Percentiles rank a stretch among this genome's conserved stretches.
phyloP scores from a whole-genome alignment of 495 filamentous ascomycete genomes.

The Cercophora samala region DNA sequence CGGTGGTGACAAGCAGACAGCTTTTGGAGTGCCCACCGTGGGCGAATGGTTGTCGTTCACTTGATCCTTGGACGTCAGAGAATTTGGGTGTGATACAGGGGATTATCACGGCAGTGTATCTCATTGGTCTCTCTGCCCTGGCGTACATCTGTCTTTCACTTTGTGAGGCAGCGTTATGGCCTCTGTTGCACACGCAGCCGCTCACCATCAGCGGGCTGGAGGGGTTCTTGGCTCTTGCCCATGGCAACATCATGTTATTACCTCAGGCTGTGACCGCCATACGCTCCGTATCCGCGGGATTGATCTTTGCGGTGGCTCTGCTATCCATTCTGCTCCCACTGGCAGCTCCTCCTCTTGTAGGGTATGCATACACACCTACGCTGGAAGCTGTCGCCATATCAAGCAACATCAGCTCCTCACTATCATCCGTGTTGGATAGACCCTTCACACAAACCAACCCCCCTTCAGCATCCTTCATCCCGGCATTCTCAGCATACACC shows the following conservation, averaged over 20 bases:
- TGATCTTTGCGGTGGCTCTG: constrained; percentile 19
- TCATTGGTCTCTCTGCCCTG: constrained; percentile 27
- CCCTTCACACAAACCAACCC: constrained; percentile 28
- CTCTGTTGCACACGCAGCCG: constrained; percentile 25
- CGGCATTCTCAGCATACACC: constrained; percentile 26
- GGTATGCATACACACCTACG: constrained; percentile 28
- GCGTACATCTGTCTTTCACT: constrained; percentile 22
- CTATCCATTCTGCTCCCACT: constrained; percentile 25
- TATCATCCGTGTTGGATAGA: background rate
- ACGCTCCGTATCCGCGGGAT: constrained; percentile 18
- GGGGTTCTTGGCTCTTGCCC: constrained; percentile 25
- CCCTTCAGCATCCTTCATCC: constrained; percentile 27
- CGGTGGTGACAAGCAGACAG: constrained; percentile 22
- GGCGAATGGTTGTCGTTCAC: constrained; percentile 21
- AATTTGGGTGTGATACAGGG: constrained; percentile 32
- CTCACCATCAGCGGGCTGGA: constrained; percentile 29
- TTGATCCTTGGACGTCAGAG: constrained; percentile 27
- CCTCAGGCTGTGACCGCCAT: constrained; percentile 22
- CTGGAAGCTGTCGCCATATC: background rate
- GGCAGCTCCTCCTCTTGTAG: constrained; percentile 25
- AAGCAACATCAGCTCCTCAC: constrained; percentile 24
- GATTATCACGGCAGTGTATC: constrained; percentile 29
- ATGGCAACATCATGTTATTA: constrained; percentile 24
- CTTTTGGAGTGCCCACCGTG: constrained; percentile 31
- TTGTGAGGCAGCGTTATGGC: constrained; percentile 30